A percentile compares a stretch with the other conserved stretches of the same genome.
Conservation (phyloP, 495 filamentous ascomycete genomes). For the Penicillium maclennaniae region DNA sequence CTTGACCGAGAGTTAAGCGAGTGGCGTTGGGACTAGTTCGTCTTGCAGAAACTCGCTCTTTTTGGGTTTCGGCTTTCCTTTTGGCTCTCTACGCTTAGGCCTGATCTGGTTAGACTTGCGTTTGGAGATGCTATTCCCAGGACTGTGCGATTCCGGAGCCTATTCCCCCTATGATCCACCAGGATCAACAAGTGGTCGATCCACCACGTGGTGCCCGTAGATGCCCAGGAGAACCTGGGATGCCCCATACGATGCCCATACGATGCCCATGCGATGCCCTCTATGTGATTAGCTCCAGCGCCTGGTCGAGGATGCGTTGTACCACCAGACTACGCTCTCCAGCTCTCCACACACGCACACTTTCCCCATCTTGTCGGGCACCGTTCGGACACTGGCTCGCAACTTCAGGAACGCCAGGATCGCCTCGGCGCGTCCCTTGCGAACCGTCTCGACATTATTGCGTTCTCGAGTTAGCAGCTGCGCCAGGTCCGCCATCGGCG, state of each 20-base stretch:
- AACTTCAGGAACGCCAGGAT: conserved; percentile 35
- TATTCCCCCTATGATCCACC: not conserved
- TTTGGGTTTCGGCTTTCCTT: not conserved
- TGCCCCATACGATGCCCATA: too few species aligned
- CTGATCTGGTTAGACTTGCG: not conserved
- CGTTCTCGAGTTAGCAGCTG: conserved; percentile 32
- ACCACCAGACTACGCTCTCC: conserved; percentile 37
- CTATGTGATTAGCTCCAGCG: conserved; percentile 18
- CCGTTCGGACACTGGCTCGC: conserved; percentile 21
- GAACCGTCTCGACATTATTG: conserved; percentile 39
- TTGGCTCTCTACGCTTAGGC: not conserved
- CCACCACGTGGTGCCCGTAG: conserved; percentile 20
- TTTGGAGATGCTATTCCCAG: too few species aligned
- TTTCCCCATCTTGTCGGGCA: conserved; percentile 20
- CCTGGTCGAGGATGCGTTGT: conserved; percentile 38
- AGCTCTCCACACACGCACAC: conserved; percentile 31
- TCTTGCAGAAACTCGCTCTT: conserved; percentile 3
- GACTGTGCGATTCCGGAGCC: not conserved
- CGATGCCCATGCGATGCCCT: too few species aligned
- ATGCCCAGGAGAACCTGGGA: not conserved
- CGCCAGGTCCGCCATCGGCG: conserved; percentile 28
- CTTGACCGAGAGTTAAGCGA: conserved; percentile 33
- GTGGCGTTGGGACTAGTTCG: conserved; percentile 23
- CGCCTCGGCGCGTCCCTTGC: conserved; percentile 40
- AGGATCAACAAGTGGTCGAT: conserved; percentile 13